phyloP scores from a whole-genome alignment of 176 grass and related monocot species.

The Cenchrus fungigraminus region DNA sequence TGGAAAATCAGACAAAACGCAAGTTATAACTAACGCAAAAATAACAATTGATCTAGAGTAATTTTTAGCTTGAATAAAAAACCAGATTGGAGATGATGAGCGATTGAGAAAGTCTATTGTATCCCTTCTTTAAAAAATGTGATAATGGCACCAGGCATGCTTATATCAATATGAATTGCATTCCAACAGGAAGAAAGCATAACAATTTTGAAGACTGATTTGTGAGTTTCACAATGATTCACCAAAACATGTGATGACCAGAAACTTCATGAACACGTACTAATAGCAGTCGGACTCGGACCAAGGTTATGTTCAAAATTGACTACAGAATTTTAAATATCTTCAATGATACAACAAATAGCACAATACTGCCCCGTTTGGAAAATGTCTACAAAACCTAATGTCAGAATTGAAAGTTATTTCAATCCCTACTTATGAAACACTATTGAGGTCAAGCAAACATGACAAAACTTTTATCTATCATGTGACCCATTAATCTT shows the following conservation, averaged over 20 bases:
- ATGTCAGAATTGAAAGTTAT: background rate
- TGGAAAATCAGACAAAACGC: background rate
- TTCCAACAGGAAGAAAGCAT: background rate
- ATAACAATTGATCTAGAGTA: background rate
- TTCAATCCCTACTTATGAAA: too few relatives aligned
- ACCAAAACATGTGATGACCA: too few relatives aligned
- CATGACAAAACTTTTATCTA: too few relatives aligned
- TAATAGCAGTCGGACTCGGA: background rate
- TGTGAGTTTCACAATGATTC: background rate
- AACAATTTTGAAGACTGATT: background rate
- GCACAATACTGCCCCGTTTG: background rate
- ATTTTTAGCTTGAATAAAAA: background rate
- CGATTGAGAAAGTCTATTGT: too few relatives aligned
- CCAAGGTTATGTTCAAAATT: background rate
- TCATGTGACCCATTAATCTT: too few relatives aligned
- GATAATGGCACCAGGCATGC: background rate
- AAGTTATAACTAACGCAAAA: conserved; percentile 11
- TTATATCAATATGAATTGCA: background rate
- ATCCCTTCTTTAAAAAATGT: too few relatives aligned
- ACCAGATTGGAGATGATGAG: background rate
- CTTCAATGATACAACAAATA: background rate
- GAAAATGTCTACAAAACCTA: background rate
- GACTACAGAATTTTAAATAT: background rate
- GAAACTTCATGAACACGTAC: background rate
- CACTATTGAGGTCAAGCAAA: too few relatives aligned